Evolutionary conservation across 345 rosid species (phyloP), one percentile per base, ranked within the genome.

Genomic region (Euphorbia peplus): DNA sequence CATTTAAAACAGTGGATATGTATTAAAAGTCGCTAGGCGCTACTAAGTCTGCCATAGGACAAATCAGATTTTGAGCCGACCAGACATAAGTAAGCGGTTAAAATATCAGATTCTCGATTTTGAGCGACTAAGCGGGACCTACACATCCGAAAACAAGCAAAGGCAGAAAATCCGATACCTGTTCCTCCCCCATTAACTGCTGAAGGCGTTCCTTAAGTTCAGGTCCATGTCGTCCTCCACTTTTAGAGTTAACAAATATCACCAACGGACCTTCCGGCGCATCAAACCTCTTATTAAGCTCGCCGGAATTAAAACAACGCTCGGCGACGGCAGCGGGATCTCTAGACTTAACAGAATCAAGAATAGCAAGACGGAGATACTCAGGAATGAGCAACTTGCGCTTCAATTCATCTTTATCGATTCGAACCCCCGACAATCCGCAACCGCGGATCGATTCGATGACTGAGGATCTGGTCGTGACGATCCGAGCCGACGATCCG

Each of bases 201-300:
- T 83, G 87, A 8, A 95, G 89, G 22, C 95, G 84, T 46, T 76
- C 82, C 70, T 84, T 88, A 29, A 95, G 90, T 41, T 84, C 76
- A 0, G 89, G 88, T 3, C 98, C 98, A 35, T 86, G 82, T 14
- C 98, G 86, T 32, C 98, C 98, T 22, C 98, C 99, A 71, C 99
- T 90, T 35, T 74, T 81, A 30, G 92, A 79, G 62, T 92, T 95
- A 64, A 95, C 82, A 35, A 95, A 92, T 18, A 95, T 93, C 7
- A 90, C 84, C 69, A 95, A 25, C 21, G 99, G 99, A 3, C 86
- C 78, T 28, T 90, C 93, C 9, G 96, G 93, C 0, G 81, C 71
- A 2, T 58, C 69, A 29, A 57, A 66, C 30, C 64, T 56, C 26
- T 22, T 44, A 22, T 19, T 4, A 47, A 64, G 48, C 14, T 15